Conservation (phyloP, 139 green algal genomes). For the Chlamydomonas schloesseri region DNA sequence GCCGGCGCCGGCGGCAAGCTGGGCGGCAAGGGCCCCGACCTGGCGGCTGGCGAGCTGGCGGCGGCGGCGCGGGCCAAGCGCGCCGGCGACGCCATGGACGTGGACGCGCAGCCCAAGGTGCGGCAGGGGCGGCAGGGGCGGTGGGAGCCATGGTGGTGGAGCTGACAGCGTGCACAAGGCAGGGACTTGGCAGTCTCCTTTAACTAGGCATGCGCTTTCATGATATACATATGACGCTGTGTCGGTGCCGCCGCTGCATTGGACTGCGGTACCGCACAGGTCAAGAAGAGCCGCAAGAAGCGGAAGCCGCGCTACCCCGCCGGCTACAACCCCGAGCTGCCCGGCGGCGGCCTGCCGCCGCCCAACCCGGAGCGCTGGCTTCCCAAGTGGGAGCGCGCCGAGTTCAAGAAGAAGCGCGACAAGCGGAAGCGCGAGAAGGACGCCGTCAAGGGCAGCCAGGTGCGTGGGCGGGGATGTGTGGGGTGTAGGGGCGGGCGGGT, state of each 20-base stretch:
- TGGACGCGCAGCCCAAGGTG: constrained; percentile 30
- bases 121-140: background rate
- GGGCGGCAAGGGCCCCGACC: background rate
- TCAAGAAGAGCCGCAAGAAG: constrained; percentile 79
- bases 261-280: too few species aligned
- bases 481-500: too few species aligned
- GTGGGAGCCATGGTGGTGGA: background rate
- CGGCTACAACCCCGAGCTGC: constrained; percentile 90
- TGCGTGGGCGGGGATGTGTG: constrained; percentile 6
- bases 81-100: constrained; percentile 37
- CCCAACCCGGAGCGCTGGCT: constrained; percentile 97
- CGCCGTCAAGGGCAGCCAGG: constrained; percentile 83
- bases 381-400: constrained; percentile 92
- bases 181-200: too few species aligned
- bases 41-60: constrained; percentile 17
- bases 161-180: too few species aligned
- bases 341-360: constrained; percentile 70
- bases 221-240: too few species aligned
- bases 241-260: too few species aligned
- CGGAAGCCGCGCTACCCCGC: constrained; percentile 79
- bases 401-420: constrained; percentile 78
- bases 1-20: background rate
- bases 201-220: too few species aligned
- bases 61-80: constrained; percentile 33
- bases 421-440: constrained; percentile 56